Evolutionary conservation across 495 filamentous ascomycete genomes (phyloP).

Genomic region (Cercophora newfieldiana): DNA sequence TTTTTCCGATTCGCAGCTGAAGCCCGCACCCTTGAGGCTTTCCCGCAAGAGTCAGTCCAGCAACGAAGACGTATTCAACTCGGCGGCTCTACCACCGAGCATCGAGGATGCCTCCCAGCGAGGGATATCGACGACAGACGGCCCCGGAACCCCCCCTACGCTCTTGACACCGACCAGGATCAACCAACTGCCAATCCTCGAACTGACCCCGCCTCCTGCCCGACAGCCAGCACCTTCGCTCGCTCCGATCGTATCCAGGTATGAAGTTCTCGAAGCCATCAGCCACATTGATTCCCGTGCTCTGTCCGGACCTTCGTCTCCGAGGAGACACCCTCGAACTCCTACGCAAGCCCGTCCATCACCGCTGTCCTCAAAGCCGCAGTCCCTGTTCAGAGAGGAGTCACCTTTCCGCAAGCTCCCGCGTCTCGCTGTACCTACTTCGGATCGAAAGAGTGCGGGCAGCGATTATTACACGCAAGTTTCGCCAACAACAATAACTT

Average conservation of each 20-base stretch:
- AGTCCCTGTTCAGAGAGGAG: background rate
- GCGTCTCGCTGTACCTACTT: background rate
- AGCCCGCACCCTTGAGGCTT: slow-evolving; percentile 34
- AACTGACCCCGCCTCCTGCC: background rate
- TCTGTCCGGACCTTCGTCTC: slow-evolving; percentile 7
- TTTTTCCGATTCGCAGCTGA: slow-evolving; percentile 26
- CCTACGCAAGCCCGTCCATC: background rate
- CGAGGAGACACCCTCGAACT: background rate
- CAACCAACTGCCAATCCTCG: slow-evolving; percentile 1
- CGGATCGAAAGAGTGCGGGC: background rate
- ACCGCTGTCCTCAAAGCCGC: background rate
- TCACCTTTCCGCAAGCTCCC: slow-evolving; percentile 10
- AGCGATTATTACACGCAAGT: slow-evolving; percentile 6
- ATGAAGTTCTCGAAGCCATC: slow-evolving; percentile 40
- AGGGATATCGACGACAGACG: slow-evolving; percentile 1
- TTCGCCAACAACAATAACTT: slow-evolving; percentile 15
- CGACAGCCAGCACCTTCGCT: slow-evolving; percentile 16
- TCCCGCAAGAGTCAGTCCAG: slow-evolving; percentile 24
- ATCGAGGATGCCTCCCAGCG: background rate
- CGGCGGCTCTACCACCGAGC: background rate
- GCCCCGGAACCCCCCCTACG: background rate
- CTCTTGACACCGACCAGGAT: background rate
- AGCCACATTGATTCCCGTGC: slow-evolving; percentile 24
- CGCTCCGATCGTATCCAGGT: slow-evolving; percentile 41
- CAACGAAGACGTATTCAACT: background rate